phyloP scores from a whole-genome alignment of 1,284 basidiomycete genomes.

The Puccinia hordei region DNA sequence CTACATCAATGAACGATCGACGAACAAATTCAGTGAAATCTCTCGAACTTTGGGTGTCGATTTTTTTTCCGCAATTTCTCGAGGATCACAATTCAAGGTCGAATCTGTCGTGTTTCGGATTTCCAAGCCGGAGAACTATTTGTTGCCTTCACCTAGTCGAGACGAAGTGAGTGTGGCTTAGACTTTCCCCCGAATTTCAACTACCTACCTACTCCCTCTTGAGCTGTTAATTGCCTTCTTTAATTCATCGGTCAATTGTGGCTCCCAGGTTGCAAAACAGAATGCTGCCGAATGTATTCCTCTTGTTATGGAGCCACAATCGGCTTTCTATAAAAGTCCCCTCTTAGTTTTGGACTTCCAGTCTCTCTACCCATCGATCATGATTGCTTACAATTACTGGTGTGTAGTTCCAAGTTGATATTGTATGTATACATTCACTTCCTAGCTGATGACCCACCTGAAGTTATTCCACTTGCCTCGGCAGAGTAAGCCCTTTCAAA shows the following conservation, averaged over 20 bases:
- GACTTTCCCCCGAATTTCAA: background rate
- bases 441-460: constrained; percentile 7
- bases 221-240: constrained; percentile 35
- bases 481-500: constrained; percentile 78
- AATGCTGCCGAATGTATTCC: constrained; percentile 95
- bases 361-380: constrained; percentile 90
- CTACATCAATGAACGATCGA: constrained; percentile 10
- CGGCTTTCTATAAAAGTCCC: constrained; percentile 88
- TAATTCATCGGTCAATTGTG: background rate
- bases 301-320: constrained; percentile 89
- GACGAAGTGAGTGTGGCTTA: constrained; percentile 67
- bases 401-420: constrained; percentile 64
- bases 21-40: constrained; percentile 71
- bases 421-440: background rate
- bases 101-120: constrained; percentile 98
- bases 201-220: constrained; percentile 32
- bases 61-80: constrained; percentile 89
- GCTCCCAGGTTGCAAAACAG: constrained; percentile 80
- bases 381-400: constrained; percentile 98
- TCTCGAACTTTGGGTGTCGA: constrained; percentile 95
- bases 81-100: constrained; percentile 97
- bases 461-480: constrained; percentile 76
- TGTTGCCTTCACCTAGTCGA: constrained; percentile 81
- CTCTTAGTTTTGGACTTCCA: constrained; percentile 93
- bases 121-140: constrained; percentile 92